phyloP scores from a whole-genome alignment of 2,329 filamentous ascomycete genomes.

The Xylaria sp. region DNA sequence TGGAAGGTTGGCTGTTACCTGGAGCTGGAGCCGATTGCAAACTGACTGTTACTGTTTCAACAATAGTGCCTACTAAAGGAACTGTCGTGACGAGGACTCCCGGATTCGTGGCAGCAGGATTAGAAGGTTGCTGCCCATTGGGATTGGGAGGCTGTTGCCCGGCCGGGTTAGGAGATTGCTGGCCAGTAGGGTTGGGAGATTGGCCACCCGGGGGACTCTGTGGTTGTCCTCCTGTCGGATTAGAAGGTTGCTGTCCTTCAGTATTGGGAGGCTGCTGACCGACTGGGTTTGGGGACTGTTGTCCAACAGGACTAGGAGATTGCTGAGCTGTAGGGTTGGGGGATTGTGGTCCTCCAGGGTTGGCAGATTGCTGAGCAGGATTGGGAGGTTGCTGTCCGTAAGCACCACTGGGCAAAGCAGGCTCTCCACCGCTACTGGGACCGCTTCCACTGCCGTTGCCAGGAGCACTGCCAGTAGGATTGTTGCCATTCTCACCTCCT shows the following conservation, averaged over 20 bases:
- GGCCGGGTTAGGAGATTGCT: constrained; percentile 23
- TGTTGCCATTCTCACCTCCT: constrained; percentile 8
- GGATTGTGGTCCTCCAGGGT: constrained; percentile 19
- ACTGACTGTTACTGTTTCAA: constrained; percentile 35
- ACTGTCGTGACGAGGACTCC: constrained; percentile 17
- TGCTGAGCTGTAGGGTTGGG: constrained; percentile 25
- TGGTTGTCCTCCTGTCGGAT: constrained; percentile 14
- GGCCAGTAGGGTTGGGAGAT: constrained; percentile 12
- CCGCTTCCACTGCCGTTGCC: constrained; percentile 18
- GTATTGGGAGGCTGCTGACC: constrained; percentile 18
- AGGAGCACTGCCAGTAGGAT: neutral
- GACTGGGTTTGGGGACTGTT: constrained; percentile 21
- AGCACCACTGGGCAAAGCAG: constrained; percentile 34
- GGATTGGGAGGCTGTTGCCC: constrained; percentile 24
- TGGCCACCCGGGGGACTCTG: constrained; percentile 10
- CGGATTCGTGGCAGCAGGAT: constrained; percentile 19
- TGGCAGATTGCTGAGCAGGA: constrained; percentile 23
- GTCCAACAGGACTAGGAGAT: constrained; percentile 21
- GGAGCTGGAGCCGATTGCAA: constrained; percentile 27
- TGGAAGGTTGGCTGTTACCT: constrained; percentile 18
- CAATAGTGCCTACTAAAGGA: constrained; percentile 27
- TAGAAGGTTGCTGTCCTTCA: constrained; percentile 24
- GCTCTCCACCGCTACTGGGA: constrained; percentile 14
- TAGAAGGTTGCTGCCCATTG: constrained; percentile 13
- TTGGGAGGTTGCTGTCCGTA: constrained; percentile 36